A percentile compares a stretch with the other conserved stretches of the same genome.
These are phyloP conservation scores for Moesziomyces globuligerus DNA, from an alignment of 1,284 basidiomycete species.

Conservation along the genomic window DNA sequence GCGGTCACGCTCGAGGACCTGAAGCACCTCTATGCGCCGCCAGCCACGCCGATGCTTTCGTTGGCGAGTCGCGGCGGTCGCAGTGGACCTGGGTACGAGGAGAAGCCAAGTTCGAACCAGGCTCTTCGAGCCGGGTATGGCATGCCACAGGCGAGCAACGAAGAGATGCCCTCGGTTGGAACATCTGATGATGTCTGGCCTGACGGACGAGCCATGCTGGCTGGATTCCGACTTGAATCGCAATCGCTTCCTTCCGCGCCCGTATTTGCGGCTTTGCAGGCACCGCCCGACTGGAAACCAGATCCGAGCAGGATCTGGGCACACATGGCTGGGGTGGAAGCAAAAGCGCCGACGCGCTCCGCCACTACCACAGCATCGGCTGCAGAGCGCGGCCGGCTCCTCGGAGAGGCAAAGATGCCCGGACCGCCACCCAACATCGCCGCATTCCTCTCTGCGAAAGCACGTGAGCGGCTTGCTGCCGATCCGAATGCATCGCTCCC, in stretches of 20 bases:
- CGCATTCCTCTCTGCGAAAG: constrained; percentile 90
- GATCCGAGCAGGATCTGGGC: constrained; percentile 82
- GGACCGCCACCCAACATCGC: constrained; percentile 82
- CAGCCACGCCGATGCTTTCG: constrained; percentile 77
- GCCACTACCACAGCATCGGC: background rate
- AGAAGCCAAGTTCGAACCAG: constrained; percentile 5
- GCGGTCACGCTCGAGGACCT: constrained; percentile 69
- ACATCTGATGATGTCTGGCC: constrained; percentile 70
- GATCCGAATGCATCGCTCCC: constrained; percentile 69
- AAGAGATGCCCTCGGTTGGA: constrained; percentile 31
- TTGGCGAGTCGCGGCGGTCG: constrained; percentile 77
- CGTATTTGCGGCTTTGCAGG: constrained; percentile 78
- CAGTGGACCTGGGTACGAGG: constrained; percentile 76
- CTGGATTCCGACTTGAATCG: constrained; percentile 79
- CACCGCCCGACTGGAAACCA: constrained; percentile 83
- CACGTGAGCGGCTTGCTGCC: constrained; percentile 81
- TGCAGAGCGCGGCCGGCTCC: constrained; percentile 77
- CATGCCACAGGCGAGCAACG: background rate
- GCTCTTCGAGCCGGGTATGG: constrained; percentile 1
- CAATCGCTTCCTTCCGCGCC: constrained; percentile 77
- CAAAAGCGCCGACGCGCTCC: constrained; percentile 71
- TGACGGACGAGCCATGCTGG: constrained; percentile 78
- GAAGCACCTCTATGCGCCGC: constrained; percentile 85
- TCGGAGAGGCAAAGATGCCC: constrained; percentile 82
- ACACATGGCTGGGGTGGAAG: constrained; percentile 20